Base-by-base conservation (phyloP, 768 basidiomycete genomes). In the Dictyophora rubrovolvata region DNA sequence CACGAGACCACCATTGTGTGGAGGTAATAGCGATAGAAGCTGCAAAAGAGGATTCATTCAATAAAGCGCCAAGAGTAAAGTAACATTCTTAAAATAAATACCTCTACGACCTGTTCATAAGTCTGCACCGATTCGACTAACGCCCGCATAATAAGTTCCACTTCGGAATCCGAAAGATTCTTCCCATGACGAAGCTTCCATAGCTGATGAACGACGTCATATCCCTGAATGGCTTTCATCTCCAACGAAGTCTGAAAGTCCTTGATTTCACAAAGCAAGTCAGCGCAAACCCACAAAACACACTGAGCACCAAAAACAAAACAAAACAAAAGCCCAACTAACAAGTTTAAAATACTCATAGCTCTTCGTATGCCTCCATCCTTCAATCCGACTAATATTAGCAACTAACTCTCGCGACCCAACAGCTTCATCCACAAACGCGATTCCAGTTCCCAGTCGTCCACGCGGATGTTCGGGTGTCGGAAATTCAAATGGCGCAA, bases 71-170 rank as follows among this genome's bases (percentile, higher is more conserved):
- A n/a, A 61, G 21, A 12, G n/a, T 22, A 46, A 49, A 54, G 28
- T 16, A 22, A 42, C 21, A 34, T 28, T 54, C 49, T 59, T 53
- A 60, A 35, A 46, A 48, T 1, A 69, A 76, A 47, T 59, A 93
- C 95, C 79, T 97, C 93, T 1, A 89, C 79, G 14, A 91, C 85
- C 69, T 95, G 90, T 54, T 94, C 92, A 65, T 97, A 96, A 0
- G 81, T 79, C 65, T 79, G 83, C 49, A 91, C 77, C 53, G 80
- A 81, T 35, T 87, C 83, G 0, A 83, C 81, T 10, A 99, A 71
- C 5, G 82, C 79, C 35, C 81, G 79, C 73, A 88, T 83, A 56
- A 98, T 93, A 37, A 82, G 65, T 62, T 84, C 77, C 0, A 81
- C 83, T 70, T 98, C 96, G 0, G 75, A 65, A 61, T 92, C 87